Percentiles rank a stretch among this genome's conserved stretches.
phyloP scores from a whole-genome alignment of 2,329 filamentous ascomycete genomes.

The Chaetomium sp. region DNA sequence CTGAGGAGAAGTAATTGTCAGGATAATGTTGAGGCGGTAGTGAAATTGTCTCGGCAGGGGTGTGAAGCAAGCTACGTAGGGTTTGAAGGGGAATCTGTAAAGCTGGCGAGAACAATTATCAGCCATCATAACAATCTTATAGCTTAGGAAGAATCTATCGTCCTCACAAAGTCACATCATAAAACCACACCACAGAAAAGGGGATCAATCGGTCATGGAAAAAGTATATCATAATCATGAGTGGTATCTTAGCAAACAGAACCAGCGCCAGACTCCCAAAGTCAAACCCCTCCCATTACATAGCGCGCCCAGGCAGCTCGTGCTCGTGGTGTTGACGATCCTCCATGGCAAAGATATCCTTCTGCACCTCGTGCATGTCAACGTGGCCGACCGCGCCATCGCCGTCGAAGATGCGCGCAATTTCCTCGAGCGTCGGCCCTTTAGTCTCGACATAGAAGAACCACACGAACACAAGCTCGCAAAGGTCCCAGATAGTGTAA shows the following conservation, averaged over 20 bases:
- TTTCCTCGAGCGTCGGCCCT: constrained; percentile 63
- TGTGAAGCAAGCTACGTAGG: too few relatives aligned
- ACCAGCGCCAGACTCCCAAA: constrained; percentile 8
- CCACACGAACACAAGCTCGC: constrained; percentile 56
- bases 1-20: not conserved
- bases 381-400: constrained; percentile 51
- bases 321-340: constrained; percentile 10
- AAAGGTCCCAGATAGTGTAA: constrained; percentile 57
- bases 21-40: not conserved
- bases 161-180: not conserved
- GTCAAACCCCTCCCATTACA: constrained; percentile 2
- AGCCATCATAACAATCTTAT: too few relatives aligned
- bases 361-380: constrained; percentile 49
- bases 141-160: too few relatives aligned
- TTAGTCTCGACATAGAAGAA: constrained; percentile 65
- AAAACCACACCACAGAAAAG: too few relatives aligned
- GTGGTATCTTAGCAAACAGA: not conserved
- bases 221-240: not conserved
- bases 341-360: constrained; percentile 36
- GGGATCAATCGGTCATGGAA: not conserved
- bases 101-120: too few relatives aligned
- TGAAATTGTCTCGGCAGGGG: too few relatives aligned
- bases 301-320: constrained; percentile 11
- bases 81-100: too few relatives aligned
- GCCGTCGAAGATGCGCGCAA: constrained; percentile 65